Evolutionary conservation across 176 grass and related monocot genomes (phyloP), one percentile per base, ranked within the genome.

Genomic region (Oryza brachyantha): DNA sequence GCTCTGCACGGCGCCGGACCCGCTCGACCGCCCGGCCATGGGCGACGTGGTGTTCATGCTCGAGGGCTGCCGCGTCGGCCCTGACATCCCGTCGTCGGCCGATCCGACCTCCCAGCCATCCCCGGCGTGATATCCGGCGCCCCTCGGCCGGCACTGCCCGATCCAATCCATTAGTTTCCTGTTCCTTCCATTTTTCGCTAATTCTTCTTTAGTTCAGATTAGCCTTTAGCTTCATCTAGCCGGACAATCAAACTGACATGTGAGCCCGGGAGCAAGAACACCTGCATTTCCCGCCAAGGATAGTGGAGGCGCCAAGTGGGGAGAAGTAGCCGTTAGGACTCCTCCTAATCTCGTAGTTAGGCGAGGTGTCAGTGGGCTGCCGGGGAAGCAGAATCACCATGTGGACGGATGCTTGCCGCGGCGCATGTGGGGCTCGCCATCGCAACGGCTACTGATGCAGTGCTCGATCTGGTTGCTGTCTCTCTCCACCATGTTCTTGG

Each of bases 11-110:
- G 86, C 96, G 13, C 82, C 87, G 2, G 96, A 99, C 75, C 88
- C 88, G 2, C 73, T 91, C 17, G 96, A 99, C 63, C 87, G 96
- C 19, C 96, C 90, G 4, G 86, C 96, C 22, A 99, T 99, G 92
- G 91, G 90, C 26, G 96, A 99, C 80, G 85, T 99, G 70, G 96
- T 99, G 82, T 99, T 99, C 90, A 99, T 99, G 96, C 92, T 99
- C 22, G 96, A 99, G 85, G 92, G 96, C 66, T 99, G 96, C 88
- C 90, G 96, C 19, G 96, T 99, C 31, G 92, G 96, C 16, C 92
- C 92, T 2, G 96, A 99, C 70, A 85, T 95, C 79, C 92, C 96
- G 40, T 99, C 96, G 65, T 99, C 96, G 19, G 88, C 96, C 36
- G 92, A 99, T 38, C 96, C 96, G 41, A 99, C 96, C 68, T 89